phyloP scores from a whole-genome alignment of 2,329 filamentous ascomycete genomes.

The Exophiala mesophila region DNA sequence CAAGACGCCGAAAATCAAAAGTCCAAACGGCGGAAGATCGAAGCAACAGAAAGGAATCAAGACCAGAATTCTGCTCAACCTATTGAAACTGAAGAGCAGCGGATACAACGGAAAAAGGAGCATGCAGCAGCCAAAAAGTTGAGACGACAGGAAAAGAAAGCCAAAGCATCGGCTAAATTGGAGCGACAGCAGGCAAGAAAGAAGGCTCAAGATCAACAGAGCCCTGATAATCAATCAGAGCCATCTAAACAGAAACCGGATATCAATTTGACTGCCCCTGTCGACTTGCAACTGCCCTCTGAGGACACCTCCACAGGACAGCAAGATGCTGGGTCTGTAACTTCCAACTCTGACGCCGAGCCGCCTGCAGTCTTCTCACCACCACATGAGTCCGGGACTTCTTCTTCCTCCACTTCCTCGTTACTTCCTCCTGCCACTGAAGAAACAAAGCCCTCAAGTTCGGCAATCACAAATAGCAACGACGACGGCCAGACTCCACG shows the following conservation, averaged over 20 bases:
- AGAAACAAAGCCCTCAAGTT: conserved; percentile 6
- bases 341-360: conserved; percentile 42
- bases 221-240: not conserved
- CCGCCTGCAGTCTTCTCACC: conserved; percentile 32
- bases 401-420: conserved; percentile 70
- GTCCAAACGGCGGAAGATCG: conserved; percentile 23
- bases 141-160: conserved; percentile 35
- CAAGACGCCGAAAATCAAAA: conserved; percentile 14
- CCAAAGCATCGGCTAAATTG: conserved; percentile 28
- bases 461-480: conserved; percentile 3
- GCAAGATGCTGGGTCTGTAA: conserved; percentile 31
- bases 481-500: conserved; percentile 15
- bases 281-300: conserved; percentile 5
- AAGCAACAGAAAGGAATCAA: conserved; percentile 22
- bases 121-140: conserved; percentile 45
- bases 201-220: conserved; percentile 18
- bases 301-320: conserved; percentile 26
- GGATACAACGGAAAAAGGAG: conserved; percentile 37
- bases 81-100: conserved; percentile 35
- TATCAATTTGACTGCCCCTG: conserved; percentile 11
- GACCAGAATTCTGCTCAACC: conserved; percentile 9
- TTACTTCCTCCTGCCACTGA: conserved; percentile 43
- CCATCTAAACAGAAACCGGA: conserved; percentile 6
- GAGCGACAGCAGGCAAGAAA: conserved; percentile 39
- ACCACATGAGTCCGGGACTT: conserved; percentile 47